phyloP scores from a whole-genome alignment of 129 eudicot species.

The Flaveria sonorensis region DNA sequence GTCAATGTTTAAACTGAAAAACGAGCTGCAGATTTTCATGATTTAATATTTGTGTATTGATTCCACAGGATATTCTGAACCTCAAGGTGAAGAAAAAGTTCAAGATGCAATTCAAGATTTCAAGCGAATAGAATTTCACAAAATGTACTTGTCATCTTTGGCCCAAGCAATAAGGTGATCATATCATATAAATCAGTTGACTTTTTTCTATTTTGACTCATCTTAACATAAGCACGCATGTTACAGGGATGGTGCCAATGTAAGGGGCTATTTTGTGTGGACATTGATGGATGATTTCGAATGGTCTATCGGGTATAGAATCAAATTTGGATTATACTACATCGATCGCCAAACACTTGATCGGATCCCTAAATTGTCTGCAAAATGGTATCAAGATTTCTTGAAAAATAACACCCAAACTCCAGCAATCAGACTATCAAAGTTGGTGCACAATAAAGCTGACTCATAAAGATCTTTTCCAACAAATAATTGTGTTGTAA shows the following conservation, averaged over 20 bases:
- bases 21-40: neutral
- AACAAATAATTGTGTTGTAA: neutral
- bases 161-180: constrained; percentile 66
- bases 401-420: constrained; percentile 37
- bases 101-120: constrained; percentile 44
- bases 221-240: neutral
- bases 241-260: constrained; percentile 78
- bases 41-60: constrained; percentile 1
- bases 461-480: constrained; percentile 1
- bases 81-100: constrained; percentile 16
- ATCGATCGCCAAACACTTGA: constrained; percentile 63
- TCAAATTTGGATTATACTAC: constrained; percentile 59
- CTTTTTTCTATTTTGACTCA: neutral
- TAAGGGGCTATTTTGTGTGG: constrained; percentile 86
- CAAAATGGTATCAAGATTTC: constrained; percentile 72
- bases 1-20: constrained; percentile 19
- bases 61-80: constrained; percentile 56
- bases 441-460: neutral
- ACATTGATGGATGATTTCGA: constrained; percentile 84
- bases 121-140: constrained; percentile 60
- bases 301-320: constrained; percentile 60
- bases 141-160: constrained; percentile 54
- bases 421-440: neutral
- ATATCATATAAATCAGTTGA: constrained; percentile 7
- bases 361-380: constrained; percentile 71